These are phyloP conservation scores for Diaporthe eres DNA, from an alignment of 2,329 filamentous ascomycete genomes.

Conservation along the genomic window DNA sequence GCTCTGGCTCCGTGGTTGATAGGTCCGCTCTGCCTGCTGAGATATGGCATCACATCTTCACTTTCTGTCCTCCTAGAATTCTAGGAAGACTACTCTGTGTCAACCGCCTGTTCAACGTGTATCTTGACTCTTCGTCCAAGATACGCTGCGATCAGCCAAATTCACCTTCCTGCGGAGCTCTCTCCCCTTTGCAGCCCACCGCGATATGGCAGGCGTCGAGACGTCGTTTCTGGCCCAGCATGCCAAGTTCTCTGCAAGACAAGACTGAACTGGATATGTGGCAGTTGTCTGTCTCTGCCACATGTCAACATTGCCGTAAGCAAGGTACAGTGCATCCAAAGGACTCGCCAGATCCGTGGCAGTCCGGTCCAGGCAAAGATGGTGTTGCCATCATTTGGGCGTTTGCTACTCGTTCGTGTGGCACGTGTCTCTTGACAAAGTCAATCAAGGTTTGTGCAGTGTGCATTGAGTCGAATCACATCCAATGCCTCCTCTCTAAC, in stretches of 20 bases:
- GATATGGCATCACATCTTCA: conserved; percentile 80
- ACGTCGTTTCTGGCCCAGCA: conserved; percentile 73
- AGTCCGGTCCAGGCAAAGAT: conserved; percentile 72
- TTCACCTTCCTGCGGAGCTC: conserved; percentile 53
- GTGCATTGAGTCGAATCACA: neutral
- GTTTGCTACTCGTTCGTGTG: conserved; percentile 78
- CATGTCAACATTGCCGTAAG: conserved; percentile 78
- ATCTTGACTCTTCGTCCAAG: conserved; percentile 65
- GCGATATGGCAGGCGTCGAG: conserved; percentile 80
- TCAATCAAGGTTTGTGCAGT: conserved; percentile 73
- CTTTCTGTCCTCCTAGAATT: conserved; percentile 73
- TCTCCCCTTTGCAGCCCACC: conserved; percentile 67
- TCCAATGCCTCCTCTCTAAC: conserved; percentile 43
- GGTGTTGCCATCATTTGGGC: conserved; percentile 78
- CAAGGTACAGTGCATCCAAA: conserved; percentile 46
- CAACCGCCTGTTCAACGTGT: conserved; percentile 76
- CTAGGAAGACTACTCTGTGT: conserved; percentile 76
- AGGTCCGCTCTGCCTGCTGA: conserved; percentile 66
- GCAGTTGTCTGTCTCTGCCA: conserved; percentile 72
- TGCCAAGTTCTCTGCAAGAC: conserved; percentile 77
- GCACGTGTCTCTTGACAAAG: conserved; percentile 71
- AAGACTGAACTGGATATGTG: conserved; percentile 84
- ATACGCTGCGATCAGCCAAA: conserved; percentile 46
- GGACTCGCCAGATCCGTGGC: conserved; percentile 61
- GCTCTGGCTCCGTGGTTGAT: conserved; percentile 40